phyloP scores from a whole-genome alignment of 352 stramenopile species.

The Lagenidium sp. region DNA sequence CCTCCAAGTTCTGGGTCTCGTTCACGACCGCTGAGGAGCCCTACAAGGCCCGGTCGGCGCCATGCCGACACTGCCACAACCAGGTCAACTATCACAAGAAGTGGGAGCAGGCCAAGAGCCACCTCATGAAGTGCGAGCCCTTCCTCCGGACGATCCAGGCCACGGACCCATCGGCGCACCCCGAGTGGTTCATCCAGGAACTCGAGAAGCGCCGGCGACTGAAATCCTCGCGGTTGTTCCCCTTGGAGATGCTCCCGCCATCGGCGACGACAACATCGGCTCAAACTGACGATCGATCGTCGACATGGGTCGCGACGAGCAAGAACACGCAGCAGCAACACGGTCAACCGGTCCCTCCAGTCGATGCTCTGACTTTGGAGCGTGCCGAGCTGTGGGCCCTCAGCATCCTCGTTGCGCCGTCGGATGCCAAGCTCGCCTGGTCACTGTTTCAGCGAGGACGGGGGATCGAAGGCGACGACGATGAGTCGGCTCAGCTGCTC shows the following conservation, averaged over 20 bases:
- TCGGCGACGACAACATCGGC: neutral
- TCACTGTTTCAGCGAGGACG: too few species aligned
- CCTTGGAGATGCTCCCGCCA: conserved; percentile 4
- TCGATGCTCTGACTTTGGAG: too few species aligned
- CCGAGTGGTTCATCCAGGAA: conserved; percentile 41
- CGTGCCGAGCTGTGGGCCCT: too few species aligned
- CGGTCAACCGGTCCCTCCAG: too few species aligned
- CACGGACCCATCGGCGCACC: conserved; percentile 17
- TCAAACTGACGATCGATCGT: neutral
- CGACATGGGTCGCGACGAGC: too few species aligned
- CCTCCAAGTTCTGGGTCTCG: conserved; percentile 37
- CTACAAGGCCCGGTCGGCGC: conserved; percentile 27
- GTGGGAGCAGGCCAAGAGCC: conserved; percentile 43
- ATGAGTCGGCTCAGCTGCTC: too few species aligned
- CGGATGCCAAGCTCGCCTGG: too few species aligned
- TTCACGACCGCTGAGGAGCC: conserved; percentile 37
- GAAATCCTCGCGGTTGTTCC: conserved; percentile 3
- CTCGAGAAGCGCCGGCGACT: conserved; percentile 15
- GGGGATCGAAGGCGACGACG: too few species aligned
- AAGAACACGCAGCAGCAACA: too few species aligned
- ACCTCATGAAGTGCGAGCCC: conserved; percentile 42
- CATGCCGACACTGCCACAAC: conserved; percentile 41
- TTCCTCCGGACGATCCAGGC: conserved; percentile 33
- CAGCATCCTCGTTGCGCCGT: too few species aligned
- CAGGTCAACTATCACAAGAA: conserved; percentile 46